Base-by-base conservation (phyloP, 129 eudicot species). In the Sambucus nigra region DNA sequence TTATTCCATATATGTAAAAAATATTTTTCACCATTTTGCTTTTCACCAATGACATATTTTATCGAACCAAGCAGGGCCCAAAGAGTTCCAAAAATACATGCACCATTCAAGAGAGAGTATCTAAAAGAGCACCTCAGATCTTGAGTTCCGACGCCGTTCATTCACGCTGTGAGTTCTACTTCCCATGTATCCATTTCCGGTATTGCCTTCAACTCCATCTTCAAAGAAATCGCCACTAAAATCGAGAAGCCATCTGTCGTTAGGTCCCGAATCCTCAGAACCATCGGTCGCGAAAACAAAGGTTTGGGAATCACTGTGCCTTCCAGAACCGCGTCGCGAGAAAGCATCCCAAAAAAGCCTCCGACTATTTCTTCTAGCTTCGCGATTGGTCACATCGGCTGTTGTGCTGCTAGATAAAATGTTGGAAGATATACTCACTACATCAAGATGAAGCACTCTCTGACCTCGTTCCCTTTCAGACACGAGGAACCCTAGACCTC, bases 301-400 rank as follows among this genome's bases (percentile, higher is more conserved):
- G 25, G 71, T 64, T 13, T 73, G 71, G 24, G 78, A 75, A 60
- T 78, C 77, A 47, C 72, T 38, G 56, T 47, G 74, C 47, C 82
- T 68, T 65, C 82, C 69, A 8, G 86, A 63, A 69, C 53, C 60
- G 19, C 79, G 76, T 51, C 81, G 67, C 23, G 81, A 74, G 28
- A 82, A 77, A 32, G 92, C 67, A 73, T 82, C 92, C 92, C 81
- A 73, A 55, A 82, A 77, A 35, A 76, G 63, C 54, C 92, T 77
- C 55, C 92, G 75, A 50, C 82, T 73, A 57, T 74, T 71, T 38
- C 70, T 47, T 60, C 82, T 73, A 26, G 67, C 67, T 44, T 82
- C 92, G 22, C 57, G 78, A 49, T 61, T 53, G 55, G 64, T 69
- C 29, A 57, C 12, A 25, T 73, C 84, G 51, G 76, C 58, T 51